phyloP scores from a whole-genome alignment of 352 stramenopile species.

The Phytopythium oedochilum region DNA sequence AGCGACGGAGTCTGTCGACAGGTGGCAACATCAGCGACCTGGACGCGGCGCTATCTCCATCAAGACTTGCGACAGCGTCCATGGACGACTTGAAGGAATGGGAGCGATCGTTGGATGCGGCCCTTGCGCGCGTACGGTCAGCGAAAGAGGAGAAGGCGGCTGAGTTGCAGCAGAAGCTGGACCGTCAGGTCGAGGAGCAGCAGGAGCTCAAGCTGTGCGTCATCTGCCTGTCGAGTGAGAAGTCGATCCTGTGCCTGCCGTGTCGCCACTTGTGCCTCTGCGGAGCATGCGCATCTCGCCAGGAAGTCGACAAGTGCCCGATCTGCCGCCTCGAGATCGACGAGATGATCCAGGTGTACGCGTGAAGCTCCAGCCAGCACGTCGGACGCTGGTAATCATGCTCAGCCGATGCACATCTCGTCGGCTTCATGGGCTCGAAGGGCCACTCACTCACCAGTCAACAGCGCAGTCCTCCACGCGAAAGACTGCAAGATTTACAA shows the following conservation, averaged over 20 bases:
- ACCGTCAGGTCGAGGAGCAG: slow-evolving; percentile 70
- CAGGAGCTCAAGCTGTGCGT: slow-evolving; percentile 86
- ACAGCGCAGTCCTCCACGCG: too few relatives aligned
- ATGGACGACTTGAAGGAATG: slow-evolving; percentile 67
- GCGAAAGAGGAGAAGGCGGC: slow-evolving; percentile 72
- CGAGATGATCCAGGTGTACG: slow-evolving; percentile 81
- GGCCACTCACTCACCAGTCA: too few relatives aligned
- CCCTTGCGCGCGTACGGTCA: slow-evolving; percentile 42
- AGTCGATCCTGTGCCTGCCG: slow-evolving; percentile 79
- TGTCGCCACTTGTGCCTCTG: slow-evolving; percentile 83
- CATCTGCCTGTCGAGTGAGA: slow-evolving; percentile 77
- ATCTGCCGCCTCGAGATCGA: slow-evolving; percentile 83
- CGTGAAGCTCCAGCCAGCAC: slow-evolving; percentile 18
- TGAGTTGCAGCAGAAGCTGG: slow-evolving; percentile 71
- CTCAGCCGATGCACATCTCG: neutral
- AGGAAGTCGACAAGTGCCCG: slow-evolving; percentile 75
- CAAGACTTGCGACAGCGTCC: slow-evolving; percentile 16
- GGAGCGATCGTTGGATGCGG: slow-evolving; percentile 65
- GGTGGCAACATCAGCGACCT: neutral
- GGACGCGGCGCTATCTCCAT: slow-evolving; percentile 1
- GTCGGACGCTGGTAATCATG: neutral
- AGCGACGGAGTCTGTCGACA: neutral
- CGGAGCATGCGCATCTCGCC: slow-evolving; percentile 55
- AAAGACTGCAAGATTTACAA: too few relatives aligned
- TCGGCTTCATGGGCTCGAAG: neutral